These are phyloP conservation scores for Pistacia vera DNA, from an alignment of 345 rosid genomes.

Conservation along the genomic window DNA sequence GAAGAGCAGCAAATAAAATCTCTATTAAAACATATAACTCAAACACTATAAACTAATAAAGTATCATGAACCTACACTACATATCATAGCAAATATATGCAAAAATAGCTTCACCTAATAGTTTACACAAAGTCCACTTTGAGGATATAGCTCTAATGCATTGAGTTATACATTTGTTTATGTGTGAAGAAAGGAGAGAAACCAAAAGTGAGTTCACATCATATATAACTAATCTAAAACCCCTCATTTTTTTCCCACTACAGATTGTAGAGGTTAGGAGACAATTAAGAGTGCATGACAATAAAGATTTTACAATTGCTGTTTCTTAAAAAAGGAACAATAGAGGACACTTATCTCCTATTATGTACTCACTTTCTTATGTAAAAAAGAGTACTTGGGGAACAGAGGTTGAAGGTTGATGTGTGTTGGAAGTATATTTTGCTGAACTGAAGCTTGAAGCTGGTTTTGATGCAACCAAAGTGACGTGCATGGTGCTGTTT, in stretches of 20 bases:
- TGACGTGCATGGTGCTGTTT: no score
- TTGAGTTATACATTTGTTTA: not conserved
- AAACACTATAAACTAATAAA: not conserved
- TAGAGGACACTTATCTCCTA: no score
- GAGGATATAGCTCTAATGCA: not conserved
- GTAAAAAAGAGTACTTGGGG: not conserved
- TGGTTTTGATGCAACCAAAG: no score
- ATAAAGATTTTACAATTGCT: no score
- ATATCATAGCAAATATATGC: not conserved
- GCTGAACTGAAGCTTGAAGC: no score
- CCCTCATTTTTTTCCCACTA: not conserved
- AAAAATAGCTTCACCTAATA: not conserved
- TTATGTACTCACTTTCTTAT: not conserved
- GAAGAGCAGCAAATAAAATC: not conserved
- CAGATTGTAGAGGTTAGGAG: not conserved
- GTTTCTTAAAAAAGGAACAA: not conserved
- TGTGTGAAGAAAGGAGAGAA: not conserved
- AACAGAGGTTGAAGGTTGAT: no score
- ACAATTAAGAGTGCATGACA: not conserved
- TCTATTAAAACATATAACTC: not conserved
- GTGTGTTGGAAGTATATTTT: no score
- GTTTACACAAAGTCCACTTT: not conserved
- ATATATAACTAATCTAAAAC: not conserved
- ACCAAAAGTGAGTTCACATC: not conserved
- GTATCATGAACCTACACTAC: not conserved